Base-by-base conservation (phyloP, 495 filamentous ascomycete genomes). In the Daldinia decipiens region DNA sequence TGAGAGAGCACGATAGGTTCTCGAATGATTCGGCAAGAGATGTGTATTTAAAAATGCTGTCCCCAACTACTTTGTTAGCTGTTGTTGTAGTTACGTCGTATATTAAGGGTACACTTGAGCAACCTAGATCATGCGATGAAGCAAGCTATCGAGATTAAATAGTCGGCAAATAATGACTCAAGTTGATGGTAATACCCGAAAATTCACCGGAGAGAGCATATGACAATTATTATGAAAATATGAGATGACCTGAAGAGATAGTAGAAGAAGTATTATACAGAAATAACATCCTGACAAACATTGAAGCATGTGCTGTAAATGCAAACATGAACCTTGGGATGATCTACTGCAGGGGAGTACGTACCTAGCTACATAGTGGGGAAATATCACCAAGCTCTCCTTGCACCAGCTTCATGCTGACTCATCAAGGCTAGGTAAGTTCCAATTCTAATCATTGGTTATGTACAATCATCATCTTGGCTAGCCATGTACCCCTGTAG, bases 111-210 rank as follows among this genome's bases (percentile, higher is more conserved):
- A 21, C 47, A 60, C 50, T 68, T 60, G 64, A 56, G 64, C 57
- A 68, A 67, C 69, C 1, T 60, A 19, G 21, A 64, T 68, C 69
- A 68, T 68, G 47, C 59, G 26, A 68, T 24, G 19, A 55, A 26
- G 3, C 40, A 51, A 26, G 4, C 34, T 43, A 1, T 21, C 4
- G 26, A 45, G 43, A 34, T 19, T 70, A 26, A 9, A 38, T 51
- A 34, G 19, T 27, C 12, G 43, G 21, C 21, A 40, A 27, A 19
- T 7, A 45, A 15, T 38, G 29, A 7, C 13, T 24, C 15, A 12
- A 55, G 26, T 0, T 56, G 31, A 17, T 39, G 45, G 34, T 1
- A 31, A 8, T 43, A 15, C 4, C 50, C 31, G 36, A 47, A 39
- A 31, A 11, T 53, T 2, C 1, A 43, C 11, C 3, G 9, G 8